Base-by-base conservation (phyloP, 352 stramenopile species). In the Phytopythium delawarense region DNA sequence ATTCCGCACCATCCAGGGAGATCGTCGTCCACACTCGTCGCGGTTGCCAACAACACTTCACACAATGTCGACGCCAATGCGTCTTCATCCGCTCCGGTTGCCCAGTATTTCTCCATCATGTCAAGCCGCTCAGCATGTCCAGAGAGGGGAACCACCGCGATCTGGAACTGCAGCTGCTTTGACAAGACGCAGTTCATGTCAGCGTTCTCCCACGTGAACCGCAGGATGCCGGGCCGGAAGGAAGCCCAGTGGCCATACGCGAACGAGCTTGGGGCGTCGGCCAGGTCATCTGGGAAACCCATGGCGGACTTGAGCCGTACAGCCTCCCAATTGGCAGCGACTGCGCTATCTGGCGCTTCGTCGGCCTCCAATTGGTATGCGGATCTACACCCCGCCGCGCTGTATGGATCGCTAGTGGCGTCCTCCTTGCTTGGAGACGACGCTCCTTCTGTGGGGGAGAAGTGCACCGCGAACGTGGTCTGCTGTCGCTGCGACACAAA, bases 181-280 rank as follows among this genome's bases (percentile, higher is more conserved):
- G 76, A 82, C 44, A 79, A 34, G 7, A 88, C 74, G 59, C 72
- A 81, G 15, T 54, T 68, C 46, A 63, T 74, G 60, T 82, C 72
- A 8, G 61, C 45, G 46, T 85, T 84, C 40, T 74, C 63, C 78
- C 78, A 88, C 59, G 74, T 46, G 37, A 88, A 42, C 30, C 65
- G 71, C 39, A 82, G 39, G 0, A 62, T 39, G 0, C 74, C 76
- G 45, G 23, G 57, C 25, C 25, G 62, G 16, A 21, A 63, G 40
- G 8, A 78, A 55, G 61, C 62, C 75, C 30, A 57, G 18, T 75
- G 66, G 12, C 76, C 76, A 57, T 74, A 78, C 21, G 72, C 35
- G 56, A 66, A 71, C 7, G 15, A 15, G 15, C 6, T 23, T 18
- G 50, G 25, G 2, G 35, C 34, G 11, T 61, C 25, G 8, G 46